A percentile compares a stretch with the other conserved stretches of the same genome.
Conservation (phyloP, 345 rosid genomes). For the Populus alba region DNA sequence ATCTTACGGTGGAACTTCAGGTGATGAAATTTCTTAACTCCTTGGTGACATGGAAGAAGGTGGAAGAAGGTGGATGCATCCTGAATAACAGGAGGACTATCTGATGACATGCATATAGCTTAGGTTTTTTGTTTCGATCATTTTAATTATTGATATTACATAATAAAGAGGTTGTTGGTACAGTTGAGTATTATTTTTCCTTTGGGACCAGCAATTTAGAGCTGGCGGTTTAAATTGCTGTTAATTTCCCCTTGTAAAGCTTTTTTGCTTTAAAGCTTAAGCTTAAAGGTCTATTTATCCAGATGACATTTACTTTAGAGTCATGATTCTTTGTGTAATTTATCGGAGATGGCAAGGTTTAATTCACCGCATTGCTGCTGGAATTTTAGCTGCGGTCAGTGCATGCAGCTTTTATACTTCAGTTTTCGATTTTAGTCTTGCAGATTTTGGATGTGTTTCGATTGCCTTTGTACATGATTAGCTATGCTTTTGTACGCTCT, state of each 20-base stretch:
- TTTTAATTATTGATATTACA: background rate
- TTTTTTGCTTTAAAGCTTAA: background rate
- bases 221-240: background rate
- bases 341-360: background rate
- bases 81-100: slow-evolving; percentile 6
- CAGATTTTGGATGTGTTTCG: too few species aligned
- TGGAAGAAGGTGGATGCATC: background rate
- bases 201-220: background rate
- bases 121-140: background rate
- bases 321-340: background rate
- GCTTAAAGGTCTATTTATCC: background rate
- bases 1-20: slow-evolving; percentile 30
- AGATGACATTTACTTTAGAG: background rate
- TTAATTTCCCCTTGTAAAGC: background rate
- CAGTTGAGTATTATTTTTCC: background rate
- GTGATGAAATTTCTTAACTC: slow-evolving; percentile 77
- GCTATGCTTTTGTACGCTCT: background rate
- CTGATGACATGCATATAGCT: background rate
- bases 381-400: background rate
- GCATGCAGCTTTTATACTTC: background rate
- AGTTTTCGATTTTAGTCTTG: too few species aligned
- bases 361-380: background rate
- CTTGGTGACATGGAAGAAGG: slow-evolving; percentile 63
- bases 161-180: background rate
- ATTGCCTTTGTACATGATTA: too few species aligned